phyloP scores from a whole-genome alignment of 805 yeast genomes.

The Hanseniaspora occidentalis region DNA sequence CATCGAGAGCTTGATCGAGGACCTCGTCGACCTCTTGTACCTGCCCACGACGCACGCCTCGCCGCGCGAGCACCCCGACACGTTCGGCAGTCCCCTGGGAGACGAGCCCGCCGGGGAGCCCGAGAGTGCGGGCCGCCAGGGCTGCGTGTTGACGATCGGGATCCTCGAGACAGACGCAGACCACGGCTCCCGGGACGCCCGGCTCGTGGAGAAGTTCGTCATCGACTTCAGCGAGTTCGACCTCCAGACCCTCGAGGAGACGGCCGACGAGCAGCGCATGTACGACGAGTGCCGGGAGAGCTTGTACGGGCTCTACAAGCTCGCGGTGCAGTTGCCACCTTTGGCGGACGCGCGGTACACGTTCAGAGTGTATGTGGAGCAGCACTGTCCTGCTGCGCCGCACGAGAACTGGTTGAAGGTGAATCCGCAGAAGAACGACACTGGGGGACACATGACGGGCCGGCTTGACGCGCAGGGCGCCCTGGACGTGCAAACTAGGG shows the following conservation, averaged over 20 bases:
- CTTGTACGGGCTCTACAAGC: constrained; percentile 17
- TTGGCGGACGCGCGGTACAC: background rate
- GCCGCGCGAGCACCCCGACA: background rate
- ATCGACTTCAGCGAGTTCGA: constrained; percentile 23
- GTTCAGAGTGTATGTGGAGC: constrained; percentile 2
- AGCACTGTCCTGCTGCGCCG: background rate
- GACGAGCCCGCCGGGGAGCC: background rate
- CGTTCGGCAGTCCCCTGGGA: background rate
- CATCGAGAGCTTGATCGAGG: constrained; percentile 22
- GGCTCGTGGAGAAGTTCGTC: constrained; percentile 16
- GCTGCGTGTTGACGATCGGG: background rate
- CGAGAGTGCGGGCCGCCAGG: background rate
- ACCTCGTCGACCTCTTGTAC: constrained; percentile 9
- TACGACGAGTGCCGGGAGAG: constrained; percentile 23
- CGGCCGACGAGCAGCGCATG: constrained; percentile 11
- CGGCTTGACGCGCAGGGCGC: background rate
- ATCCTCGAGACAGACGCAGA: background rate
- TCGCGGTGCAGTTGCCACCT: constrained; percentile 15
- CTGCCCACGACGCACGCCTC: no score
- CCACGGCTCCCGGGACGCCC: background rate
- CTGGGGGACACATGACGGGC: background rate
- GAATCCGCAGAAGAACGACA: background rate
- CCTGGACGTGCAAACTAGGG: background rate
- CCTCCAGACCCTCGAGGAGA: constrained; percentile 12
- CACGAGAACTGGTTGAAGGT: background rate